Evolutionary conservation across 1,284 basidiomycete genomes (phyloP).

Genomic region (Cerioporus squamosus): DNA sequence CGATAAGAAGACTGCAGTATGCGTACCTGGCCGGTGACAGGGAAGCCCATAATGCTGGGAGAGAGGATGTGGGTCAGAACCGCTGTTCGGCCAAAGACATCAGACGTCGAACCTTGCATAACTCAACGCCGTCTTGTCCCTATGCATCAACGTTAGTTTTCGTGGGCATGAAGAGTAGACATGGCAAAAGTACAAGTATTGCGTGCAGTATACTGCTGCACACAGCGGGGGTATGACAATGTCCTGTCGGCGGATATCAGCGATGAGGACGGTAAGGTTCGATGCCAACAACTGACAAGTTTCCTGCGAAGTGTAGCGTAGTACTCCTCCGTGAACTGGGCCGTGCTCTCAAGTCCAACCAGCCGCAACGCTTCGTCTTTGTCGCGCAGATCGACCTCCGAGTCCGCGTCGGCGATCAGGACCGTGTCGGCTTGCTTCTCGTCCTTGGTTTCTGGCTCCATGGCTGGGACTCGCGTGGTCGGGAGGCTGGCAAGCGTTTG

Average conservation of each 20-base stretch:
- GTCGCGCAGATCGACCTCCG: constrained; percentile 40
- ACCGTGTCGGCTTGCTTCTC: constrained; percentile 16
- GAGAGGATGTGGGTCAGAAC: background rate
- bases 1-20: background rate
- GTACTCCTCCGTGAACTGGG: constrained; percentile 62
- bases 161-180: constrained; percentile 13
- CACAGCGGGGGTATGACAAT: constrained; percentile 61
- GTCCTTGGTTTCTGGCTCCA: constrained; percentile 6
- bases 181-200: constrained; percentile 66
- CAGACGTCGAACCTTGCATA: constrained; percentile 56
- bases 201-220: constrained; percentile 69
- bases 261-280: background rate
- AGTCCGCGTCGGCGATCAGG: constrained; percentile 15
- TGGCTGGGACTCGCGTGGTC: background rate
- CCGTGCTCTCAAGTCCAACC: constrained; percentile 55
- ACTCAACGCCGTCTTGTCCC: constrained; percentile 71
- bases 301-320: constrained; percentile 59
- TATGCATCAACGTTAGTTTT: constrained; percentile 23
- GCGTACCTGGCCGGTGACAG: constrained; percentile 61
- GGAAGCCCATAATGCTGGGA: constrained; percentile 66
- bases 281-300: constrained; percentile 43
- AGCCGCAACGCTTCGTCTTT: constrained; percentile 66
- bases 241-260: constrained; percentile 43
- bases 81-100: background rate
- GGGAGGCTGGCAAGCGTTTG: background rate